Percentiles rank a stretch among this genome's conserved stretches.
phyloP scores from a whole-genome alignment of 2,329 filamentous ascomycete genomes.

The Colletotrichum horii region DNA sequence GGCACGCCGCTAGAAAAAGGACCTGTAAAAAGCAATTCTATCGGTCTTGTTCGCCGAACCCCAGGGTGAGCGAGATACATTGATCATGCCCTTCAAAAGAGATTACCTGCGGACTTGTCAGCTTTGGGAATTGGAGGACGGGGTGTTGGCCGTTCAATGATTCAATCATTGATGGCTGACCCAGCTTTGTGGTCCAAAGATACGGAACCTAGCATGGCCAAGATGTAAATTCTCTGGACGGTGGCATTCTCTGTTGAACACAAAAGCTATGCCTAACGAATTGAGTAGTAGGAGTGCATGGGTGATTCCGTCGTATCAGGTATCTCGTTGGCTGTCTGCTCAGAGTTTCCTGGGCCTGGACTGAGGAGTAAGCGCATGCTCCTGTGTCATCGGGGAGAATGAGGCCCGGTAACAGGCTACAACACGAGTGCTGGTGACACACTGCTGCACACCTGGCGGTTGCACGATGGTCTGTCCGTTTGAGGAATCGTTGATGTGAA shows the following conservation, averaged over 20 bases:
- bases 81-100: background rate
- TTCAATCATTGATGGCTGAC: background rate
- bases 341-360: background rate
- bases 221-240: background rate
- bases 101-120: background rate
- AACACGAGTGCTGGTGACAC: conserved; percentile 9
- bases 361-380: background rate
- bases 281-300: background rate
- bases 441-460: background rate
- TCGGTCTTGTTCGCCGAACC: background rate
- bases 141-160: background rate
- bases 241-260: background rate
- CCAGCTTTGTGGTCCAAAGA: background rate
- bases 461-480: background rate
- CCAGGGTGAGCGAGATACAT: background rate
- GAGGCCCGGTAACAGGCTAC: background rate
- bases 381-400: background rate
- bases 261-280: background rate
- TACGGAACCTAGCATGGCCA: conserved; percentile 1
- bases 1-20: background rate
- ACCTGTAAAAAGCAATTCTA: background rate
- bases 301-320: background rate
- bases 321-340: background rate
- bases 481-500: background rate
- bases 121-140: background rate